Evolutionary conservation across 1,284 basidiomycete species (phyloP).

Genomic region (Ustanciosporium gigantosporum): DNA sequence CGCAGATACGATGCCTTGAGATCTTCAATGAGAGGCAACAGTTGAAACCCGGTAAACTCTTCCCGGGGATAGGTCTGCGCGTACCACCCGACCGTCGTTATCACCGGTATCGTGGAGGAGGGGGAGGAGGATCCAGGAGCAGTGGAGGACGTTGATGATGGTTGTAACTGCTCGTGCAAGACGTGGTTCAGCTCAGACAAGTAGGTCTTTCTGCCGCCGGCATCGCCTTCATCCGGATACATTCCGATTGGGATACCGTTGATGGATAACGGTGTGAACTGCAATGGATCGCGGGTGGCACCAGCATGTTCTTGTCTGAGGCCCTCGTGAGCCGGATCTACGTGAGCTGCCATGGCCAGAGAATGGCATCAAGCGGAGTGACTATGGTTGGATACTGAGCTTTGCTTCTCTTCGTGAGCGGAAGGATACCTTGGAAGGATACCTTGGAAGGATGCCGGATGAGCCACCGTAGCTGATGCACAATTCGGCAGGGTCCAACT

Average conservation of each 20-base stretch:
- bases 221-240: slow-evolving; percentile 35
- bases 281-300: too few relatives aligned
- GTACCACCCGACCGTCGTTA: slow-evolving; percentile 25
- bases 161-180: slow-evolving; percentile 3
- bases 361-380: too few relatives aligned
- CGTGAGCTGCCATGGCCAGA: too few relatives aligned
- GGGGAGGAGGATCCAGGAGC: neutral
- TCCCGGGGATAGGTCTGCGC: slow-evolving; percentile 22
- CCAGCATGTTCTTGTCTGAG: too few relatives aligned
- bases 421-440: too few relatives aligned
- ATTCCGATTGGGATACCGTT: slow-evolving; percentile 17
- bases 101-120: neutral
- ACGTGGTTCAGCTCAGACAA: slow-evolving; percentile 22
- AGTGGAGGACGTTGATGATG: neutral
- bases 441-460: too few relatives aligned
- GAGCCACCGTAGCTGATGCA: too few relatives aligned
- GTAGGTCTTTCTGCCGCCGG: slow-evolving; percentile 17
- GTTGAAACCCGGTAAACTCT: slow-evolving; percentile 17
- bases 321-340: too few relatives aligned
- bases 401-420: too few relatives aligned
- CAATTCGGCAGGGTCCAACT: too few relatives aligned
- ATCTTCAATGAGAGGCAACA: slow-evolving; percentile 25
- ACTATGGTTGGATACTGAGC: too few relatives aligned
- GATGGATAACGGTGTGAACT: neutral
- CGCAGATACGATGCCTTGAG: slow-evolving; percentile 3